Percentiles rank a stretch among this genome's conserved stretches.
Conservation (phyloP, 441 rosid genomes). For the Syzygium syzygioides region DNA sequence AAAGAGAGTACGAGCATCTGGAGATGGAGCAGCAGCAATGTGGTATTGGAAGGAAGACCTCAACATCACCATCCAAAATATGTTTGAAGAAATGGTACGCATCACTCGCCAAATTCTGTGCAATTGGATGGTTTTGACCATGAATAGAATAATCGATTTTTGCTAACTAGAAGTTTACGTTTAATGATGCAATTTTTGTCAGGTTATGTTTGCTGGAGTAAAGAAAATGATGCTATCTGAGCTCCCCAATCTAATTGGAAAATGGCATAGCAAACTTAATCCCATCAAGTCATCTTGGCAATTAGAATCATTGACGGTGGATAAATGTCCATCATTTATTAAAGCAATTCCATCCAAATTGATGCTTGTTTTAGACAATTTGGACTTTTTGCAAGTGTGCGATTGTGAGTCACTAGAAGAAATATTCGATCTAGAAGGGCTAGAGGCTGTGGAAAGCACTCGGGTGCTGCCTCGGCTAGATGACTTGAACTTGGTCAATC, state of each 20-base stretch:
- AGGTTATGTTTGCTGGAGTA: accelerated
- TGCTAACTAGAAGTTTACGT: no score
- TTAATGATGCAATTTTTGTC: neutral
- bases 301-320: accelerated
- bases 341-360: neutral
- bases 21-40: no score
- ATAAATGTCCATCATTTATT: neutral
- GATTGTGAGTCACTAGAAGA: neutral
- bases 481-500: neutral
- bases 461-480: accelerated
- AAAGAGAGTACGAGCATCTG: neutral
- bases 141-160: no score
- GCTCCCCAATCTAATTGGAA: accelerated
- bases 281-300: neutral
- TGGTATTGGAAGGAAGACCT: neutral
- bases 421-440: neutral
- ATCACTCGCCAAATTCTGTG: accelerated
- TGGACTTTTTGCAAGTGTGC: neutral
- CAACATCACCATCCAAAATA: neutral
- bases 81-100: neutral
- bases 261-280: accelerated
- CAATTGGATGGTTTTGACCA: neutral
- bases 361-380: neutral
- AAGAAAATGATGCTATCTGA: neutral
- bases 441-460: accelerated